Evolutionary conservation across 2,329 filamentous ascomycete genomes (phyloP).

Genomic region (Claviceps capensis): DNA sequence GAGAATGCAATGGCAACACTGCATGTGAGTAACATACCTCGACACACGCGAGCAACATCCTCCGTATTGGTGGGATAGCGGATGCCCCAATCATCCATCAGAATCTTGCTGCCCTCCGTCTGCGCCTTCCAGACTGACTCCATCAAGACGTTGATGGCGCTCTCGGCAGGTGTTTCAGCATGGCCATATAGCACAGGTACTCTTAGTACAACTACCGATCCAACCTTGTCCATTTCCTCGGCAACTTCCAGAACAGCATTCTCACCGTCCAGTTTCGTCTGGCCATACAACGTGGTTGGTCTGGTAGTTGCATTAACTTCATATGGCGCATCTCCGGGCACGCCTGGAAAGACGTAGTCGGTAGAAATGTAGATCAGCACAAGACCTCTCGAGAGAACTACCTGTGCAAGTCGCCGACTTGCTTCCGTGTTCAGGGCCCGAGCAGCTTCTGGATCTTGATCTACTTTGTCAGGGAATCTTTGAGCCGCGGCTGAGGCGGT

Average conservation of each 20-base stretch:
- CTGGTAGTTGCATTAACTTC: slow-evolving; percentile 45
- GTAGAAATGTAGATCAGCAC: slow-evolving; percentile 69
- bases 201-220: slow-evolving; percentile 55
- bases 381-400: slow-evolving; percentile 47
- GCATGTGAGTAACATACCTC: slow-evolving; percentile 32
- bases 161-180: slow-evolving; percentile 58
- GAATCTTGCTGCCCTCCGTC: slow-evolving; percentile 44
- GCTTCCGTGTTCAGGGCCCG: slow-evolving; percentile 61
- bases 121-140: slow-evolving; percentile 64
- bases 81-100: slow-evolving; percentile 77
- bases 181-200: slow-evolving; percentile 77
- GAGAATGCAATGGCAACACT: background rate
- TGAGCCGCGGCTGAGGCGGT: slow-evolving; percentile 59
- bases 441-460: slow-evolving; percentile 63
- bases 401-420: slow-evolving; percentile 49
- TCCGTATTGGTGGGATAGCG: slow-evolving; percentile 83
- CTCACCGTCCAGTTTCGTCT: slow-evolving; percentile 48
- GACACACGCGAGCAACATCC: slow-evolving; percentile 68
- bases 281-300: slow-evolving; percentile 64
- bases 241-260: slow-evolving; percentile 52
- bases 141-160: slow-evolving; percentile 70
- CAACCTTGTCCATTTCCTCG: slow-evolving; percentile 30
- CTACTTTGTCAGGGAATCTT: slow-evolving; percentile 75
- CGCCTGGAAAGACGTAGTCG: slow-evolving; percentile 67
- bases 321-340: slow-evolving; percentile 72